Percentiles rank a stretch among this genome's conserved stretches.
Evolutionary conservation across 306 rosid species (phyloP).

Genomic region (Sicyos baderoa): DNA sequence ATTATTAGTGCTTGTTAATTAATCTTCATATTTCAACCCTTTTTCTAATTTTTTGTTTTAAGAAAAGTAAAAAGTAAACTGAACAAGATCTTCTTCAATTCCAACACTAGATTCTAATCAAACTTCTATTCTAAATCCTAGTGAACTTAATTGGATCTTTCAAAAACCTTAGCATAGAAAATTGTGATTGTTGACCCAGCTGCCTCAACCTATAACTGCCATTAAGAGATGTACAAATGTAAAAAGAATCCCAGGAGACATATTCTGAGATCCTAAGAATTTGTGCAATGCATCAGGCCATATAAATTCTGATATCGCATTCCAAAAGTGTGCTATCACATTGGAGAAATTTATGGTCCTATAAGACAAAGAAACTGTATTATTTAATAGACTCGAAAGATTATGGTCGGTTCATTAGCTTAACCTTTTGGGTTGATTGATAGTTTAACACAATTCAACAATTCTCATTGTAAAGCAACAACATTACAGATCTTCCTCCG

Average conservation of each 20-base stretch:
- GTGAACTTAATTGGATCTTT: background rate
- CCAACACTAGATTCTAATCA: constrained; percentile 2
- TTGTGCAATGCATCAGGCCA: constrained; percentile 1
- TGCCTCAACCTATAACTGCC: background rate
- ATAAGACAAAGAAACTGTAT: constrained; percentile 3
- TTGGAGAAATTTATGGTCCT: constrained; percentile 17
- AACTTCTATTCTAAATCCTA: constrained; percentile 10
- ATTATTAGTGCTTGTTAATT: background rate
- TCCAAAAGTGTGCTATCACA: background rate
- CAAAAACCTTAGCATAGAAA: constrained; percentile 1
- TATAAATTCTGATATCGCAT: background rate
- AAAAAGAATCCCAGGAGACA: constrained; percentile 19
- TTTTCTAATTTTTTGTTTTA: background rate
- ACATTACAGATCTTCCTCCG: constrained; percentile 10
- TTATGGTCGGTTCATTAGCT: no score
- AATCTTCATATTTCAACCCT: constrained; percentile 3
- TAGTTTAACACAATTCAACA: no score
- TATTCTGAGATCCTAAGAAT: constrained; percentile 11
- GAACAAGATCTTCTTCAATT: constrained; percentile 14
- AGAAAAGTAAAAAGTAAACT: background rate
- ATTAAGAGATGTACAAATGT: constrained; percentile 14
- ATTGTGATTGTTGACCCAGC: constrained; percentile 4
- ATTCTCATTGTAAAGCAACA: constrained; percentile 11
- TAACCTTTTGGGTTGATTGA: no score
- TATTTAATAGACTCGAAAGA: constrained; percentile 4